A percentile compares a stretch with the other conserved stretches of the same genome.
Conservation (phyloP, 495 filamentous ascomycete species). For the Xylaria bambusicola region DNA sequence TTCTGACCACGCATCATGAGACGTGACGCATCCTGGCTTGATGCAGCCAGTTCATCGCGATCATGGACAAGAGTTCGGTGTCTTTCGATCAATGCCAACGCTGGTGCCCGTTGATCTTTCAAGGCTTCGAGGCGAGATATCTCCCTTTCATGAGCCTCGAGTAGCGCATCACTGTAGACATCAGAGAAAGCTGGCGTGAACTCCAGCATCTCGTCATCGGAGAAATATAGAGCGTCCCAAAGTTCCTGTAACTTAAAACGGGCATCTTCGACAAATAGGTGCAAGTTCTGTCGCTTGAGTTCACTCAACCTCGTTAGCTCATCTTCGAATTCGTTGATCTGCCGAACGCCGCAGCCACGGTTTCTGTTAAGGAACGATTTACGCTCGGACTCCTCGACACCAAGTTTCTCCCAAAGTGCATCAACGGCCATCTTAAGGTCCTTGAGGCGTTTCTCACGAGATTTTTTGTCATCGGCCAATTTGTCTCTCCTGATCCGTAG, state of each 20-base stretch:
- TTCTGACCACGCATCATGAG: conserved; percentile 86
- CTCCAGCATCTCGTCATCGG: conserved; percentile 96
- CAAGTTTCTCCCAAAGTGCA: conserved; percentile 84
- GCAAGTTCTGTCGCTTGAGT: conserved; percentile 90
- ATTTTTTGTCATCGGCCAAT: conserved; percentile 89
- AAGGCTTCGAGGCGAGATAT: conserved; percentile 78
- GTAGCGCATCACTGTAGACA: conserved; percentile 84
- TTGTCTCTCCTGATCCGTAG: conserved; percentile 76
- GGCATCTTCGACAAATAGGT: conserved; percentile 93
- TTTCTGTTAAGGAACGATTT: conserved; percentile 75
- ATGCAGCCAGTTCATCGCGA: conserved; percentile 79
- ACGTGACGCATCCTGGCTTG: conserved; percentile 91
- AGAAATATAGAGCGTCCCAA: conserved; percentile 91
- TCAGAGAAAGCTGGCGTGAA: conserved; percentile 94
- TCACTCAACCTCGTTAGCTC: conserved; percentile 85
- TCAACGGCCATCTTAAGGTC: conserved; percentile 75
- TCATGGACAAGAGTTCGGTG: conserved; percentile 85
- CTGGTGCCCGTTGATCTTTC: conserved; percentile 84
- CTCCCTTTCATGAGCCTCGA: conserved; percentile 85
- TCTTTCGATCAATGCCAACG: conserved; percentile 76
- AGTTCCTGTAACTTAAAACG: conserved; percentile 86
- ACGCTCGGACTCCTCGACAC: conserved; percentile 75
- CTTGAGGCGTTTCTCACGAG: conserved; percentile 76
- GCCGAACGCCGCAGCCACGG: conserved; percentile 76
- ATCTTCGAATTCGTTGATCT: conserved; percentile 92